These are phyloP conservation scores for Neofusicoccum ribis DNA, from an alignment of 2,329 filamentous ascomycete genomes.

Conservation along the genomic window DNA sequence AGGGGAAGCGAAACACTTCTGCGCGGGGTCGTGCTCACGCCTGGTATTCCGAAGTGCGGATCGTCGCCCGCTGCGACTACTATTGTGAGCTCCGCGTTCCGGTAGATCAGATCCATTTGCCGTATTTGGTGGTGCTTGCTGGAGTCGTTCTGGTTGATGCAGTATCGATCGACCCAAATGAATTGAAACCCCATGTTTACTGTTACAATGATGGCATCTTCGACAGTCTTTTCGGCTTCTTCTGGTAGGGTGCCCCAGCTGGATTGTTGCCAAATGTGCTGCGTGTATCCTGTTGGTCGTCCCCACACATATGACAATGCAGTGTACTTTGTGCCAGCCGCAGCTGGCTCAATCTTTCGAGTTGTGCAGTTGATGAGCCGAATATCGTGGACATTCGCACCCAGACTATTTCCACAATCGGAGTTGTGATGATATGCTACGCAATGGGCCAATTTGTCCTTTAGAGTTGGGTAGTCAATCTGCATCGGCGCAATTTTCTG, in stretches of 20 bases:
- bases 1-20: background rate
- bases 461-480: too few species aligned
- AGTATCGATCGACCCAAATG: constrained; percentile 48
- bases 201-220: background rate
- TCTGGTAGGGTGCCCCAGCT: background rate
- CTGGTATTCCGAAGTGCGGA: constrained; percentile 41
- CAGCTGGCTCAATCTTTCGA: background rate
- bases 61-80: constrained; percentile 37
- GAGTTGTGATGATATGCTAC: too few species aligned
- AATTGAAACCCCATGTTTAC: constrained; percentile 46
- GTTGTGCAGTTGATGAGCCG: background rate
- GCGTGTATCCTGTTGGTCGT: background rate
- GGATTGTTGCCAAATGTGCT: background rate
- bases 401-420: too few species aligned
- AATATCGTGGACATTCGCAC: too few species aligned
- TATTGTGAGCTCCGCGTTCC: constrained; percentile 49
- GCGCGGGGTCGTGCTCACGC: constrained; percentile 7
- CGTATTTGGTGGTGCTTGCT: constrained; percentile 42
- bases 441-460: too few species aligned
- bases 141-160: constrained; percentile 46
- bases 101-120: constrained; percentile 50
- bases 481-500: too few species aligned
- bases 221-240: background rate
- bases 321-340: background rate
- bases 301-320: constrained; percentile 16